Evolutionary conservation across 1,139 yeast species (phyloP).

Genomic region (Saccharomyces pastorianus): DNA sequence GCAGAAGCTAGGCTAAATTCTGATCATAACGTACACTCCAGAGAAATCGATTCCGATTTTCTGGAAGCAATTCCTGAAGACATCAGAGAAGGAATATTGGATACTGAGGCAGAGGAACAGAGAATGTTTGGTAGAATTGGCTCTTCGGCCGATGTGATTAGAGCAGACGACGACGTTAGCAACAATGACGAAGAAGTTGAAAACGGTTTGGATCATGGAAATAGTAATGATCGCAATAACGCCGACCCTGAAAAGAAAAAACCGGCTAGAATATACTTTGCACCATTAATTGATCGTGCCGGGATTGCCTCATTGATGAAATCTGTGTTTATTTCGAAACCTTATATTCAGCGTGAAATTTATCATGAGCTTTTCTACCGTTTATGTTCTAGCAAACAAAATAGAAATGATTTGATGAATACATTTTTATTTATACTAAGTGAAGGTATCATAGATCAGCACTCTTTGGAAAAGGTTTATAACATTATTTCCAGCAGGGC

Average conservation of each 20-base stretch:
- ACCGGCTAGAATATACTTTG: constrained; percentile 40
- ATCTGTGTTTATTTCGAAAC: constrained; percentile 66
- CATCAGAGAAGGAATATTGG: constrained; percentile 64
- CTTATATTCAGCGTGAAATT: constrained; percentile 54
- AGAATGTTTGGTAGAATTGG: constrained; percentile 25
- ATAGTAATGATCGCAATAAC: constrained; percentile 8
- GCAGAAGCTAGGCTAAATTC: constrained; percentile 36
- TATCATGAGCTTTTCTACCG: constrained; percentile 61
- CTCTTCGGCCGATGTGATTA: constrained; percentile 11
- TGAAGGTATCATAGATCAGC: constrained; percentile 62
- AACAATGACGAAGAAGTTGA: constrained; percentile 25
- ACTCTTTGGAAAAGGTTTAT: constrained; percentile 59
- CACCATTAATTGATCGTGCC: constrained; percentile 65
- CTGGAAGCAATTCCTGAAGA: constrained; percentile 72
- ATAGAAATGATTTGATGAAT: constrained; percentile 69
- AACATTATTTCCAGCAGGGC: constrained; percentile 43
- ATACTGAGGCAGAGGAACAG: constrained; percentile 50
- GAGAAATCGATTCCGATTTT: constrained; percentile 77
- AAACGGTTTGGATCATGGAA: constrained; percentile 11
- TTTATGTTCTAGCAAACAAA: constrained; percentile 69
- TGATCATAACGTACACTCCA: constrained; percentile 33
- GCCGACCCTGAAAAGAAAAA: constrained; percentile 20
- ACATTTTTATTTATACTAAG: constrained; percentile 59
- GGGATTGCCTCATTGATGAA: constrained; percentile 72
- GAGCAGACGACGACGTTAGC: constrained; percentile 31